Evolutionary conservation across 2,329 filamentous ascomycete genomes (phyloP).

Genomic region (Fusarium siculi): DNA sequence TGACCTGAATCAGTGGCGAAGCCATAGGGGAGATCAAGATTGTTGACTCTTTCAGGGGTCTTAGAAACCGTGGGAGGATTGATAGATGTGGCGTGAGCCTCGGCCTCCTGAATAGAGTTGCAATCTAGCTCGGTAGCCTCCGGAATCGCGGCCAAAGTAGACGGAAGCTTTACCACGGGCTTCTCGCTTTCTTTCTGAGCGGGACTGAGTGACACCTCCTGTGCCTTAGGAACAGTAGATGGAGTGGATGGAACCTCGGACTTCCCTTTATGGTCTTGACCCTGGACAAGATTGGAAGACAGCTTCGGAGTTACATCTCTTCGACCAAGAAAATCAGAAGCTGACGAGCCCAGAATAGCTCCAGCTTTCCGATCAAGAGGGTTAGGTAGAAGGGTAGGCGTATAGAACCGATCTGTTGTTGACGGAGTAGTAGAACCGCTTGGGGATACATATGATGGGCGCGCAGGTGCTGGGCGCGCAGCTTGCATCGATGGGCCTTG

Average conservation of each 20-base stretch:
- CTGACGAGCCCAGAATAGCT: slow-evolving; percentile 33
- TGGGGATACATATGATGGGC: background rate
- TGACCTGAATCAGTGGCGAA: background rate
- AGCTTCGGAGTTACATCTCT: slow-evolving; percentile 7
- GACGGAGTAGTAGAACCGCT: slow-evolving; percentile 6
- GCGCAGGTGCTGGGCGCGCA: slow-evolving; percentile 5
- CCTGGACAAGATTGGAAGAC: background rate
- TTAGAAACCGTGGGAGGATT: background rate
- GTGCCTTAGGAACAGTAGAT: background rate
- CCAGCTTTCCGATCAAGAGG: slow-evolving; percentile 19
- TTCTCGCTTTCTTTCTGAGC: background rate
- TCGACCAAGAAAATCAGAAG: slow-evolving; percentile 39
- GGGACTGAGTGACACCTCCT: background rate
- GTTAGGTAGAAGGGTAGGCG: slow-evolving; percentile 10
- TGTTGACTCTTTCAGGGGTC: background rate
- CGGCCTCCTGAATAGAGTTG: background rate
- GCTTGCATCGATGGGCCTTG: slow-evolving; percentile 7
- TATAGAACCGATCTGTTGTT: slow-evolving; percentile 37
- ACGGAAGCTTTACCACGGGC: background rate
- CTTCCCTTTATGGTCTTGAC: background rate
- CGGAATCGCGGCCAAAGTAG: background rate
- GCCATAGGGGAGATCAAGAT: background rate
- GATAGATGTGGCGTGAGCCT: background rate
- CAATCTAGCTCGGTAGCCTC: background rate
- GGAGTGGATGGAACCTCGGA: background rate